Base-by-base conservation (phyloP, 1,139 yeast genomes). In the Zygoascus meyerae region DNA sequence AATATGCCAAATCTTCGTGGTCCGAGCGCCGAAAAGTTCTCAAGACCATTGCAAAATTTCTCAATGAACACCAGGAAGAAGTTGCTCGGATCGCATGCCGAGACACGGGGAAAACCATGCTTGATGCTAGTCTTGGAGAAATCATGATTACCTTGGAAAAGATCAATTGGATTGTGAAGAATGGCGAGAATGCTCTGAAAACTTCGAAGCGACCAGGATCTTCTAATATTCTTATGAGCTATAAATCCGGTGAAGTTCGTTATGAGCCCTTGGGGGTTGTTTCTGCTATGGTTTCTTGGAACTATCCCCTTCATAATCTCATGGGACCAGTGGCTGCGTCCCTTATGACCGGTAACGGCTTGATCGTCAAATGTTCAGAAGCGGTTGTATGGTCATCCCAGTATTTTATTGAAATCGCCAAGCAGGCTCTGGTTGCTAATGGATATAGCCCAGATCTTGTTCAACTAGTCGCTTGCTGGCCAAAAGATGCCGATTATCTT, bases 101-200 rank as follows among this genome's bases (percentile, higher is more conserved):
- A 56, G 98, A 92, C 62, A 84, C 95, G 28, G 98, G 98, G 32
- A 92, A 92, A 64, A 90, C 98, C 2, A 82, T 85, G 81, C 72
- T 92, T 40, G 97, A 92, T 69, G 97, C 98, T 2, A 83, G 92
- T 49, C 82, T 92, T 83, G 98, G 98, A 40, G 98, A 92, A 54
- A 67, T 70, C 46, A 76, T 92, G 78, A 97, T 89, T 9, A 90
- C 97, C 0, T 72, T 90, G 55, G 98, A 92, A 63, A 92, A 92
- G 65, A 69, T 90, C 58, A 81, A 83, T 56, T 92, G 98, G 98
- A 81, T 85, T 43, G 73, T 86, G 45, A 77, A 81, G 54, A 80
- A 92, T 62, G 97, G 97, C 30, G 94, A 83, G 56, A 68, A 68
- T 16, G 77, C 86, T 0, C 71, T 92, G 53, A 70, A 74, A 42